Base-by-base conservation (phyloP, 2,329 filamentous ascomycete species). In the Cladosporium sphaerospermum region DNA sequence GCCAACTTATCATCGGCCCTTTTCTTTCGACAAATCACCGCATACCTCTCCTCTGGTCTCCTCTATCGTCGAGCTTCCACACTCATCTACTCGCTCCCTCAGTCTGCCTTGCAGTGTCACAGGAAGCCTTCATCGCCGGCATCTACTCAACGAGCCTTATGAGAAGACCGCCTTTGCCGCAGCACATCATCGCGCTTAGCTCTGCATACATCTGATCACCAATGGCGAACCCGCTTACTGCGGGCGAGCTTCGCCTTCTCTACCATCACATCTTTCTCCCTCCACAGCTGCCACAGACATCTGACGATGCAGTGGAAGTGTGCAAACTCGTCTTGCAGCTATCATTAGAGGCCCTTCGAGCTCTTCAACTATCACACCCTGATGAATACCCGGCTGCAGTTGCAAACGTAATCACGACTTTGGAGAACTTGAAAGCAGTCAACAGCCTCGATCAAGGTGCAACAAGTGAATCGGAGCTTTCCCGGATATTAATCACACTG, bases 241-340 rank as follows among this genome's bases (percentile, higher is more conserved):
- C 33, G 32, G 43, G 37, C 9, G 47, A 54, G 33, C 14, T 56
- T 9, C 31, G 52, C 28, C 45, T 50, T 23, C 10, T 61, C 33
- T 54, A 71, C 54, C 66, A 76, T 49, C 74, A 77, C 55, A 57
- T 77, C 16, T 71, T 74, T 11, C 58, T 77, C 0, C 74, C 74
- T n/a, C 67, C 70, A 7, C 59, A 69, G 34, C 54, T 76, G 2
- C 74, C 74, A 0, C 64, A 66, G 5, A 45, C 54, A 8, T 62
- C 67, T 14, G 72, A 74, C 51, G 10, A 54, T 23, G 56, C 67
- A n/a, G 34, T 32, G 40, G 52, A 57, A 9, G 11, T 34, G 2
- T 14, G 37, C 8, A 34, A 56, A 8, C 23, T 55, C 16, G 23
- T 52, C 2, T 16, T 46, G 3, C n/a, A 23, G 9, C 32, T 34